Percentiles rank a stretch among this genome's conserved stretches.
Evolutionary conservation across 2,329 filamentous ascomycete genomes (phyloP).

Genomic region (Neurospora sp.): DNA sequence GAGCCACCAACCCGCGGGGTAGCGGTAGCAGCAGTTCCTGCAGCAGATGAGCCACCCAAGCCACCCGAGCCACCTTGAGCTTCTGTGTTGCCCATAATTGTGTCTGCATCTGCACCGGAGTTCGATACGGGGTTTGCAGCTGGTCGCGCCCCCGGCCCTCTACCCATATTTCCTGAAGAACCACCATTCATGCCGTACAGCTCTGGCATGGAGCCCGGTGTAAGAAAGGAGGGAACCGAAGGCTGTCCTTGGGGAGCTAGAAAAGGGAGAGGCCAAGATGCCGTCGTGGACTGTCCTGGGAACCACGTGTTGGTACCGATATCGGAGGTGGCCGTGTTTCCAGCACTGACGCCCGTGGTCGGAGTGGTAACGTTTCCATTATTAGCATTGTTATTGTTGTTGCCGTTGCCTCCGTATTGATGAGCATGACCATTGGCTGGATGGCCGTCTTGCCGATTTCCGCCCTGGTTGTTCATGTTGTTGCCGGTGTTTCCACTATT

Average conservation of each 20-base stretch:
- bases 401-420: neutral
- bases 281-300: neutral
- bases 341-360: neutral
- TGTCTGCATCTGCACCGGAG: neutral
- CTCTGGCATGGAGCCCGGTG: neutral
- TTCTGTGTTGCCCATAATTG: neutral
- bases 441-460: neutral
- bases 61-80: neutral
- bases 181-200: neutral
- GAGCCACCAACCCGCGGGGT: neutral
- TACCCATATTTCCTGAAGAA: neutral
- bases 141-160: neutral
- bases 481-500: neutral
- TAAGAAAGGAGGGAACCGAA: neutral
- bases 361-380: neutral
- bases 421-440: constrained; percentile 1
- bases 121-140: neutral
- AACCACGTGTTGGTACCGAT: neutral
- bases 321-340: neutral
- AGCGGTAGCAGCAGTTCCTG: neutral
- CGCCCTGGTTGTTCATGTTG: constrained; percentile 1
- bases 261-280: neutral
- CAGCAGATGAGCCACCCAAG: neutral
- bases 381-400: neutral
- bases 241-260: neutral